These are phyloP conservation scores for Aspergillus oerlinghausenensis DNA, from an alignment of 2,329 filamentous ascomycete species.

Conservation along the genomic window DNA sequence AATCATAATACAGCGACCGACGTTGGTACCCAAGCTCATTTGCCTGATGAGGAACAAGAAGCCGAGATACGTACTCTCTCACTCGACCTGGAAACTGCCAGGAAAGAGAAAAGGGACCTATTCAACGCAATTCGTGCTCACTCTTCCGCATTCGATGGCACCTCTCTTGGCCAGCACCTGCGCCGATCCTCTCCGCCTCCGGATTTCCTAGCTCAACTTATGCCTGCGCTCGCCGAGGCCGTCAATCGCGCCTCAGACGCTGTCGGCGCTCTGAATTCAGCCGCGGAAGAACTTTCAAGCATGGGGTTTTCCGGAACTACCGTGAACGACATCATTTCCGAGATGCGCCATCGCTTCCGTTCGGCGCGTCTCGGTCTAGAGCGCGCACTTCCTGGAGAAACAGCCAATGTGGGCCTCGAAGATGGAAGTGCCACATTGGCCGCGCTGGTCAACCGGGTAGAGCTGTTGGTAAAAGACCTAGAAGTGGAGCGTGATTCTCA, in stretches of 20 bases:
- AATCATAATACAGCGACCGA: constrained; percentile 10
- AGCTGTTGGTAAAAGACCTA: constrained; percentile 31
- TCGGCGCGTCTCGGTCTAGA: constrained; percentile 43
- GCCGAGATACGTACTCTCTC: constrained; percentile 28
- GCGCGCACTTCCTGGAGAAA: constrained; percentile 42
- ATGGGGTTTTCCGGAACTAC: constrained; percentile 37
- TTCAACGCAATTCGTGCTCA: constrained; percentile 37
- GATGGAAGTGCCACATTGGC: constrained; percentile 38
- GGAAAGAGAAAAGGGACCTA: constrained; percentile 35
- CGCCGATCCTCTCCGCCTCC: constrained; percentile 33
- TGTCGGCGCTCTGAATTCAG: constrained; percentile 30
- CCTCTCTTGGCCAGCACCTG: constrained; percentile 15
- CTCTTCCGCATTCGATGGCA: constrained; percentile 21
- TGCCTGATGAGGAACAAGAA: constrained; percentile 11
- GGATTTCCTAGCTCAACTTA: constrained; percentile 35
- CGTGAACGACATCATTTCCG: constrained; percentile 28
- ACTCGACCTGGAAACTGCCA: constrained; percentile 36
- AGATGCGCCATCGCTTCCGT: constrained; percentile 38
- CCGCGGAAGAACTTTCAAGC: constrained; percentile 32
- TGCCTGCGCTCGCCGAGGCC: constrained; percentile 32
- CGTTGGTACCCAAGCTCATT: constrained; percentile 16
- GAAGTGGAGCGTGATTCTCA: constrained; percentile 29
- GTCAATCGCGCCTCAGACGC: constrained; percentile 37
- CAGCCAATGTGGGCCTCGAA: constrained; percentile 30
- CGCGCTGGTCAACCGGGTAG: constrained; percentile 37